Conservation (phyloP, 805 yeast species). For the Metschnikowia lochheadii region DNA sequence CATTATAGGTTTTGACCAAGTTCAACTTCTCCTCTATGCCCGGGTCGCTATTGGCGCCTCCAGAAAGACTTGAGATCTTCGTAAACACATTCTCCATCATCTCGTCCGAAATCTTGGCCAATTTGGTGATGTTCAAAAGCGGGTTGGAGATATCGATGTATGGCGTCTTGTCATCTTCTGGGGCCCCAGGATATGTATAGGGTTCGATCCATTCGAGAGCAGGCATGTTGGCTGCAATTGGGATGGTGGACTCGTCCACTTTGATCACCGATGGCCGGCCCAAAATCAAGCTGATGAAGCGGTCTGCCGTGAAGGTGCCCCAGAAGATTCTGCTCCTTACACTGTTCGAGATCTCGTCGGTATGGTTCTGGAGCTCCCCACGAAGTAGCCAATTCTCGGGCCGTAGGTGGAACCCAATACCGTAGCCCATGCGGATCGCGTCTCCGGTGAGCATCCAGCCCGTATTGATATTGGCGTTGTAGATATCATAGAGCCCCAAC, state of each 20-base stretch:
- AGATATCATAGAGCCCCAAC: conserved; percentile 14
- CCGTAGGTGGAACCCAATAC: conserved; percentile 13
- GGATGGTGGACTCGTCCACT: conserved; percentile 10
- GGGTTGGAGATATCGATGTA: conserved; percentile 15
- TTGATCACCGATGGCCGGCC: conserved; percentile 13
- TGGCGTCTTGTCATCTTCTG: background rate
- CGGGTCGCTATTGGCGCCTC: background rate
- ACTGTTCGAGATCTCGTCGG: conserved; percentile 6
- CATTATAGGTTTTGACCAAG: conserved; percentile 8
- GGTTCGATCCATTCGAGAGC: conserved; percentile 12
- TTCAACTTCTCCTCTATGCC: conserved; percentile 1
- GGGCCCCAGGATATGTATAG: conserved; percentile 11
- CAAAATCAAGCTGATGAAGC: conserved; percentile 12
- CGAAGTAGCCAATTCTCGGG: conserved; percentile 11
- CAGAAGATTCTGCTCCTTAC: conserved; percentile 14
- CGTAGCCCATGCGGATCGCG: conserved; percentile 13
- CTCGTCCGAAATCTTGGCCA: conserved; percentile 9
- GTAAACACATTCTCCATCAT: conserved; percentile 10
- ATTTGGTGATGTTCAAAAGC: conserved; percentile 5
- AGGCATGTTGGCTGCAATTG: conserved; percentile 12
- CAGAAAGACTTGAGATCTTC: background rate
- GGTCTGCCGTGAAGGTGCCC: conserved; percentile 15
- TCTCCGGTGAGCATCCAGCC: conserved; percentile 16
- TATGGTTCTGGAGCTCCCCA: background rate
- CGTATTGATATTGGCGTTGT: conserved; percentile 11